Conservation (phyloP, 148 eudicot species). For the Cornus suecica region DNA sequence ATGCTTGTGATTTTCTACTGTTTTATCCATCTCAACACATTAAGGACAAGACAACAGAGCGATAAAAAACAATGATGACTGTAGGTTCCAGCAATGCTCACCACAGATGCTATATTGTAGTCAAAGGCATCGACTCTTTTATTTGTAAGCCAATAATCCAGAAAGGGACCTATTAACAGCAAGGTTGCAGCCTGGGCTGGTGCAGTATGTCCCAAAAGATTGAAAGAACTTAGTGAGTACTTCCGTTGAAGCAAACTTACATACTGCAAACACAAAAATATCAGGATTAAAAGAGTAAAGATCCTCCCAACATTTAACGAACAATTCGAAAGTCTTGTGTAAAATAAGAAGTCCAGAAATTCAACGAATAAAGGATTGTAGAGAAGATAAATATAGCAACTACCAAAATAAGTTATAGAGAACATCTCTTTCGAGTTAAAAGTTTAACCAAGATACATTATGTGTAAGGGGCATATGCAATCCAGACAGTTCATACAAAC, state of each 20-base stretch:
- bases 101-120: constrained; percentile 49
- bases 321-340: not conserved
- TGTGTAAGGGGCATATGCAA: not conserved
- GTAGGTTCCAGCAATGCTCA: constrained; percentile 27
- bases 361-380: not conserved
- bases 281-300: not conserved
- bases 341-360: not conserved
- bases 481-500: not conserved
- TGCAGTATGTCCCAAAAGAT: constrained; percentile 74
- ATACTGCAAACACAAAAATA: constrained; percentile 45
- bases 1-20: no score
- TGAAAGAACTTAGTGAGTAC: constrained; percentile 73
- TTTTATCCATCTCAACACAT: no score
- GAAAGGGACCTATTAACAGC: constrained; percentile 60
- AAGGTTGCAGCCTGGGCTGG: constrained; percentile 70
- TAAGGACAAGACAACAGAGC: not conserved
- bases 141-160: constrained; percentile 73
- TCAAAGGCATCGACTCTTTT: constrained; percentile 62
- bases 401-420: not conserved
- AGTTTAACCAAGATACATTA: constrained; percentile 3
- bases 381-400: not conserved
- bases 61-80: not conserved
- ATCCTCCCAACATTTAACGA: not conserved
- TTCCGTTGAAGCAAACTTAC: constrained; percentile 71
- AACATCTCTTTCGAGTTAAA: not conserved